phyloP scores from a whole-genome alignment of 2,329 filamentous ascomycete genomes.

The Nemania bipapillata region DNA sequence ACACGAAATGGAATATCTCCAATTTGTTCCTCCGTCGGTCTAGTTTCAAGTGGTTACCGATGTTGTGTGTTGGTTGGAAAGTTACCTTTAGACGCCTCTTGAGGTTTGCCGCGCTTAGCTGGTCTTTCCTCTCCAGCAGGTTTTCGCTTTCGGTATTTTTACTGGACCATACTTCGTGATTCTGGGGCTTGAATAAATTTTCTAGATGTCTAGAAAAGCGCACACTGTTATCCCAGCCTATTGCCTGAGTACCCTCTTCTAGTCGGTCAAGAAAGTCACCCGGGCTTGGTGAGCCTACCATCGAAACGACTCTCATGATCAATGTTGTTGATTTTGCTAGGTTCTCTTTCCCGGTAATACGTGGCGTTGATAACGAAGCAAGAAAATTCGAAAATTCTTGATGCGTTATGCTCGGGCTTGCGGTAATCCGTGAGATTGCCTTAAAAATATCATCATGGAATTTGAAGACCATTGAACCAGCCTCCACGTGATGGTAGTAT shows the following conservation, averaged over 20 bases:
- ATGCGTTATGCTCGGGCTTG: conserved; percentile 17
- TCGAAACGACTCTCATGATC: conserved; percentile 32
- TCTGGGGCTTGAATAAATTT: conserved; percentile 30
- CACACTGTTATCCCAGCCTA: conserved; percentile 26
- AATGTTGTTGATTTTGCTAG: conserved; percentile 26
- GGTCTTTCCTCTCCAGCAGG: conserved; percentile 22
- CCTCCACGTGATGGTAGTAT: conserved; percentile 20
- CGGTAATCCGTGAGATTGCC: conserved; percentile 16
- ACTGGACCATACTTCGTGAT: conserved; percentile 34
- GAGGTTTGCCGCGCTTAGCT: conserved; percentile 31
- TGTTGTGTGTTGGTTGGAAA: conserved; percentile 31
- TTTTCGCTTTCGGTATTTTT: conserved; percentile 26
- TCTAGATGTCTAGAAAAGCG: conserved; percentile 37
- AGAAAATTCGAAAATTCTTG: conserved; percentile 19
- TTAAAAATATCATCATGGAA: conserved; percentile 30
- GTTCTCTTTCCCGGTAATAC: neutral
- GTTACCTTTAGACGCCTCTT: conserved; percentile 29
- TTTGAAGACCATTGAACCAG: conserved; percentile 10
- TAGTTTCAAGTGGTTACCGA: conserved; percentile 34
- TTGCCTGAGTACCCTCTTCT: conserved; percentile 28
- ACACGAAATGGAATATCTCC: conserved; percentile 35
- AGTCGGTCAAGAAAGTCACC: conserved; percentile 33
- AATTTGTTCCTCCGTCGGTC: conserved; percentile 27
- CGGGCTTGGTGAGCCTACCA: conserved; percentile 33
- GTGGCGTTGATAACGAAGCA: neutral